Base-by-base conservation (phyloP, 1,284 basidiomycete species). In the Puccinia triticina region DNA sequence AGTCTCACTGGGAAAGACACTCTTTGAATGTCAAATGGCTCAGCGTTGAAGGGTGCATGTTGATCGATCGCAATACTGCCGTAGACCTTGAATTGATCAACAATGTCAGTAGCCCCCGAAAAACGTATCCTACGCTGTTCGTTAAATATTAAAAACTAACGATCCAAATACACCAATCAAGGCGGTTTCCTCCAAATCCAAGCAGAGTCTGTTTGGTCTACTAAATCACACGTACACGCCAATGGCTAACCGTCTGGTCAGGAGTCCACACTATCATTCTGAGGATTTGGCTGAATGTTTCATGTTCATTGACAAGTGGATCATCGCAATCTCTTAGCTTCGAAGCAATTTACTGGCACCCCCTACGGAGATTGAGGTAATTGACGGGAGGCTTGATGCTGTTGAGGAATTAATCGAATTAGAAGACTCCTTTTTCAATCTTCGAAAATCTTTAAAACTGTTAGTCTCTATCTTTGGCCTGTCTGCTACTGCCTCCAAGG, bases 31-130 rank as follows among this genome's bases (percentile, higher is more conserved):
- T 82, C 29, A 75, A 66, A 37, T 82, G 72, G 73, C 73, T 82
- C 37, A 82, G 80, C 40, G 72, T 82, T 40, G 80, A 75, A 57
- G 80, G 80, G 0, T 82, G 69, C 40, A 82, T 82, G 80, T 53
- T 82, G 57, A 76, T 82, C 50, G 80, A 76, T 57, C 61, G 61
- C 14, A 75, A 82, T 59, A 76, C 80, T 18, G 73, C 46, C 61
- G 14, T 59, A 48, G 80, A 75, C 29, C 29, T 82, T 50, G 80
- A 82, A 46, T 73, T 82, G 43, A 82, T 76, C 64, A 76, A 59
- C 34, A 82, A 82, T 34, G 80, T 82, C 40, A 50, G 73, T 82
- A 55, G 67, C 1, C 2, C 29, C 16, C 21, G 8, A 50, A 2
- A 50, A 50, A 50, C 37, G 23, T n/a, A n/a, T 78, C 61, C 26